Evolutionary conservation across 176 grass and related monocot genomes (phyloP).

Genomic region (Rhynchospora tenuis): DNA sequence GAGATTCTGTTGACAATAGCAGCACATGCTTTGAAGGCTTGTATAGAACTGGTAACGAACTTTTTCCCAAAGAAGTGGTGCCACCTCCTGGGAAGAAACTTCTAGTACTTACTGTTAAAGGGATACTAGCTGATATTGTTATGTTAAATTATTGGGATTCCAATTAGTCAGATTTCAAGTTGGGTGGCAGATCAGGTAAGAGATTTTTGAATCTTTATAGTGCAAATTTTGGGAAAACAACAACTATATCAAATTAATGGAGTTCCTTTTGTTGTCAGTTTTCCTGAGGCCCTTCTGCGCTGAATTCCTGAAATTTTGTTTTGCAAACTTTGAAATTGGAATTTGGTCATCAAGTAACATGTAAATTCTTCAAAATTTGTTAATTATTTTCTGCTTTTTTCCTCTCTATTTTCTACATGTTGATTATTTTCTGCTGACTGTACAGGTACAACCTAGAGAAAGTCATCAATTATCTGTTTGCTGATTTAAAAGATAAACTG

Average conservation of each 20-base stretch:
- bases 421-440: neutral
- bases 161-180: constrained; percentile 39
- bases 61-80: constrained; percentile 11
- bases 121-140: constrained; percentile 78
- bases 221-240: neutral
- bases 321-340: constrained; percentile 56
- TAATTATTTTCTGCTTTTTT: neutral
- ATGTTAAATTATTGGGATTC: constrained; percentile 25
- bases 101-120: constrained; percentile 84
- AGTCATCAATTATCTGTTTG: constrained; percentile 48
- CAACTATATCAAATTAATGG: neutral
- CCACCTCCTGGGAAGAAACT: constrained; percentile 51
- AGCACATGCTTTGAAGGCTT: neutral
- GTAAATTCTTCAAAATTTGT: constrained; percentile 28
- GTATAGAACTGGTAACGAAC: neutral
- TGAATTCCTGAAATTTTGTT: constrained; percentile 71
- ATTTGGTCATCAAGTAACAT: constrained; percentile 75
- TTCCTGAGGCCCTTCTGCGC: constrained; percentile 57
- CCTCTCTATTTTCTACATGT: neutral
- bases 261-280: constrained; percentile 34
- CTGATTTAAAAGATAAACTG: constrained; percentile 46
- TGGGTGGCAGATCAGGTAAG: constrained; percentile 59
- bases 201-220: constrained; percentile 20
- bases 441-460: constrained; percentile 57
- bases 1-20: neutral